These are phyloP conservation scores for Aureobasidium mangrovei DNA, from an alignment of 2,329 filamentous ascomycete species.

Conservation along the genomic window DNA sequence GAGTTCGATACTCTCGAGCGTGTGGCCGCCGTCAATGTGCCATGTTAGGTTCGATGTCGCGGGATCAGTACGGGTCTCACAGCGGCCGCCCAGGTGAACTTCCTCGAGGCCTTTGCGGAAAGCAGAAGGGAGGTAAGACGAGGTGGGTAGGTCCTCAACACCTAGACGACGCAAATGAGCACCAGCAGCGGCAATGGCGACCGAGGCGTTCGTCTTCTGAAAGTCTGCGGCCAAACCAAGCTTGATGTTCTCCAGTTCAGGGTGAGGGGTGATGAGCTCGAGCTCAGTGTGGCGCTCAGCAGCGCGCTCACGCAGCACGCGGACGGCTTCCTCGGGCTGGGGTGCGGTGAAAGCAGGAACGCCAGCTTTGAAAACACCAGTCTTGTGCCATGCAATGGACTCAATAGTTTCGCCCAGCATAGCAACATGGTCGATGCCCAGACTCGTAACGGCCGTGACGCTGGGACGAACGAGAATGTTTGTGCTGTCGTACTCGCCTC, in stretches of 20 bases:
- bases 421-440: slow-evolving; percentile 77
- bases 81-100: slow-evolving; percentile 66
- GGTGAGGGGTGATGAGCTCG: slow-evolving; percentile 41
- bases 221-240: slow-evolving; percentile 55
- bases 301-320: slow-evolving; percentile 49
- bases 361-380: slow-evolving; percentile 69
- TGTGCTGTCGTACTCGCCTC: slow-evolving; percentile 86
- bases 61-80: slow-evolving; percentile 55
- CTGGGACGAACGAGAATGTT: slow-evolving; percentile 69
- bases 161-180: slow-evolving; percentile 46
- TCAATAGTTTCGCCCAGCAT: slow-evolving; percentile 73
- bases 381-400: slow-evolving; percentile 87
- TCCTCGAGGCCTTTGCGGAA: slow-evolving; percentile 58
- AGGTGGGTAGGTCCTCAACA: slow-evolving; percentile 32
- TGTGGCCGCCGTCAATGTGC: slow-evolving; percentile 85
- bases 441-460: slow-evolving; percentile 64
- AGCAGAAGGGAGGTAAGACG: slow-evolving; percentile 45
- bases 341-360: slow-evolving; percentile 55
- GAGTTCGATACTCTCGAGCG: slow-evolving; percentile 68
- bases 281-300: slow-evolving; percentile 41
- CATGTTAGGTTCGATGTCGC: slow-evolving; percentile 50
- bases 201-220: slow-evolving; percentile 53
- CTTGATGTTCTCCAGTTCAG: slow-evolving; percentile 39
- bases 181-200: slow-evolving; percentile 51
- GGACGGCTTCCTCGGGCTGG: slow-evolving; percentile 46